Base-by-base conservation (phyloP, 345 rosid genomes). In the Gossypium herbaceum region DNA sequence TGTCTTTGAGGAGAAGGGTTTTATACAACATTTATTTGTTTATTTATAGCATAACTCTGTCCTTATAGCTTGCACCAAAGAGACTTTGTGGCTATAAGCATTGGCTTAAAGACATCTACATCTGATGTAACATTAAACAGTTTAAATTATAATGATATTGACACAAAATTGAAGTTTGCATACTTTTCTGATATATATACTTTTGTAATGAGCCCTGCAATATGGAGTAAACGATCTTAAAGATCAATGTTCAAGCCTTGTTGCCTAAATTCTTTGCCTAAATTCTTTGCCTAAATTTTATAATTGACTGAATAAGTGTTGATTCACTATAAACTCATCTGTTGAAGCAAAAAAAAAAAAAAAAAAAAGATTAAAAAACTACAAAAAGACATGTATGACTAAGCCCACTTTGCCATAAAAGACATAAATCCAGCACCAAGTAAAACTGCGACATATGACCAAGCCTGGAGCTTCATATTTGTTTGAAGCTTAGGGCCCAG, bases 321-420 rank as follows among this genome's bases (percentile, higher is more conserved):
- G 41, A 34, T 34, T 34, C 41, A 34, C 7, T 4, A 5, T 34
- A 67, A n/a, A 27, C 47, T 20, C 58, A 24, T 47, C 12, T 47
- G 48, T 47, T 47, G 29, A 24, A 57, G 12, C 27, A 13, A 27
- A 4, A 56, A 56, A 12, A 25, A 3, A 57, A 57, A n/a, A 65
- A 27, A 27, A 4, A 29, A 29, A 29, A 29, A 29, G 6, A 29
- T 29, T 29, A 29, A 29, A 44, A 17, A 19, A 19, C 24, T 24
- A 12, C 17, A 13, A 67, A 11, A 65, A n/a, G 15, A 11, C 44
- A 52, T 20, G 59, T 52, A n/a, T 22, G 12, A 47, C 66, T 79
- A 91, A 60, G 95, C 95, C 98, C 98, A 93, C 78, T 82, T 88
- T 3, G 92, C 90, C 83, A 91, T 84, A 43, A 93, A 4, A 1